Percentiles rank a stretch among this genome's conserved stretches.
These are phyloP conservation scores for Saitozyma sp. DNA, from an alignment of 768 basidiomycete species.

Conservation along the genomic window DNA sequence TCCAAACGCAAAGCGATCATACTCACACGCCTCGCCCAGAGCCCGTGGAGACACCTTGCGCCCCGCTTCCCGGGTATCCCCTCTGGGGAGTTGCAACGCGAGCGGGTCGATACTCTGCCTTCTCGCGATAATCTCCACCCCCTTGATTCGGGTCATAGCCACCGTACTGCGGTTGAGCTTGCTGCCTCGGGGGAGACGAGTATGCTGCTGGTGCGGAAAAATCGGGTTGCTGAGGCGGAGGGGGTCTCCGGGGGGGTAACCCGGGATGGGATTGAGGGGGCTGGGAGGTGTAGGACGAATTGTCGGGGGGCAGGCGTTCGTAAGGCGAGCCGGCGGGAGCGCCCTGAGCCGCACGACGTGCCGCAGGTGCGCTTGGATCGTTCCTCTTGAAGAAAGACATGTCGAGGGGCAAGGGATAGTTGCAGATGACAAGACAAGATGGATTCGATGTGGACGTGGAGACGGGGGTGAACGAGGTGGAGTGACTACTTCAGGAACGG, in stretches of 20 bases:
- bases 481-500: too few species aligned
- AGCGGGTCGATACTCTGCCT: conserved; percentile 31
- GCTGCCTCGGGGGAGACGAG: neutral
- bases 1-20: too few species aligned
- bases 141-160: conserved; percentile 10
- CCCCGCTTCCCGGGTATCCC: conserved; percentile 11
- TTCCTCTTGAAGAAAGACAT: conserved; percentile 51
- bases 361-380: conserved; percentile 43
- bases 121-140: conserved; percentile 27
- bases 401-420: neutral
- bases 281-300: conserved; percentile 25
- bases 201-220: neutral
- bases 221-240: conserved; percentile 11
- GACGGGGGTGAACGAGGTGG: neutral
- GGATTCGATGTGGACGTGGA: neutral
- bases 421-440: neutral
- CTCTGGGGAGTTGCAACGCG: conserved; percentile 16
- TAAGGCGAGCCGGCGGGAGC: conserved; percentile 23
- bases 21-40: conserved; percentile 35
- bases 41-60: conserved; percentile 11
- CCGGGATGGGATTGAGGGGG: conserved; percentile 19
- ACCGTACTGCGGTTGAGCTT: conserved; percentile 4
- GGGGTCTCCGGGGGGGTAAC: conserved; percentile 13
- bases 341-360: conserved; percentile 22
- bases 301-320: conserved; percentile 41